Evolutionary conservation across 2,329 filamentous ascomycete species (phyloP).

Genomic region (Onygena corvina): DNA sequence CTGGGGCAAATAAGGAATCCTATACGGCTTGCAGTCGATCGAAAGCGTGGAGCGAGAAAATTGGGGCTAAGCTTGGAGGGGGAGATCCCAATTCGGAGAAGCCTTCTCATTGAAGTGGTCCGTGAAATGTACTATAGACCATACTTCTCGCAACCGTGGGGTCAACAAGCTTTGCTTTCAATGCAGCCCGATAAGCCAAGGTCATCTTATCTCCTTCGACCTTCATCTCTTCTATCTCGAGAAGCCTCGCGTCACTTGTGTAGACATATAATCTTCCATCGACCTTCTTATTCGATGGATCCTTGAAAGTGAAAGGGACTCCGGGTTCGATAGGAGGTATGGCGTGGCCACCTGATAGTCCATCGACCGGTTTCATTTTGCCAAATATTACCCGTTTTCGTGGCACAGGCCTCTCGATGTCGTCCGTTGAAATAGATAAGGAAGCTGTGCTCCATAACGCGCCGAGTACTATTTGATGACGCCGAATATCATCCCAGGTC

Average conservation of each 20-base stretch:
- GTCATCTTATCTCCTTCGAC: slow-evolving; percentile 29
- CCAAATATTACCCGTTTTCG: slow-evolving; percentile 30
- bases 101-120: slow-evolving; percentile 23
- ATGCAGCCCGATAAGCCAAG: slow-evolving; percentile 27
- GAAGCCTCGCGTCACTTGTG: slow-evolving; percentile 26
- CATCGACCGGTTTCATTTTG: slow-evolving; percentile 25
- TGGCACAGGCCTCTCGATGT: slow-evolving; percentile 16
- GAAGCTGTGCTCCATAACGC: slow-evolving; percentile 49
- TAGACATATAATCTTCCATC: slow-evolving; percentile 27
- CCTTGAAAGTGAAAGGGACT: slow-evolving; percentile 26
- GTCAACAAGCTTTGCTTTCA: slow-evolving; percentile 31
- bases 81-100: not conserved
- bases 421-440: not conserved
- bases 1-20: not conserved
- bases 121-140: slow-evolving; percentile 25
- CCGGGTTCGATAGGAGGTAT: slow-evolving; percentile 26
- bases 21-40: not conserved
- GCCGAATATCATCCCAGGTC: slow-evolving; percentile 43
- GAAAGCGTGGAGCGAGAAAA: not conserved
- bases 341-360: slow-evolving; percentile 19
- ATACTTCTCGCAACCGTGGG: slow-evolving; percentile 19
- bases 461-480: slow-evolving; percentile 49
- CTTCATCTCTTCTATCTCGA: slow-evolving; percentile 30
- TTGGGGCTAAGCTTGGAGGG: not conserved
- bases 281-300: slow-evolving; percentile 9